phyloP scores from a whole-genome alignment of 2,329 filamentous ascomycete species.

The Trichoderma polysporum region DNA sequence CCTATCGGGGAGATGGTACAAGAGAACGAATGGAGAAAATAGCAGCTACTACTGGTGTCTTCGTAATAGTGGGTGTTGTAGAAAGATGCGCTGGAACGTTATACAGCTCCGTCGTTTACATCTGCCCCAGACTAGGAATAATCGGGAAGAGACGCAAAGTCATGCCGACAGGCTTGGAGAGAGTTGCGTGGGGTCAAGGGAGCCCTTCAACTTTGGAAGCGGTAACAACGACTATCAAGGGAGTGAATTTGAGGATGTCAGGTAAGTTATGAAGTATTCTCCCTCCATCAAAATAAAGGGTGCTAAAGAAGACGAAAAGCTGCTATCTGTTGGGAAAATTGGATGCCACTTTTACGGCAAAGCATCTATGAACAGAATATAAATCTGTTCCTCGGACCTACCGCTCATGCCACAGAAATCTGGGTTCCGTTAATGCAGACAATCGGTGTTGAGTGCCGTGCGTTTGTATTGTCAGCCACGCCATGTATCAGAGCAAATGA shows the following conservation, averaged over 20 bases:
- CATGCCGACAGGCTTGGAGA: background rate
- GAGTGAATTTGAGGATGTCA: background rate
- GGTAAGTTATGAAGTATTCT: background rate
- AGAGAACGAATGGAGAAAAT: background rate
- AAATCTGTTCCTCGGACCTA: background rate
- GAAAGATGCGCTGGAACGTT: background rate
- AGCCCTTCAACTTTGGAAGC: background rate
- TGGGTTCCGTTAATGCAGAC: slow-evolving; percentile 10
- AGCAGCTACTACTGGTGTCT: background rate
- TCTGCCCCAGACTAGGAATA: background rate
- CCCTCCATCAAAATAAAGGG: background rate
- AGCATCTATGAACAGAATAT: background rate
- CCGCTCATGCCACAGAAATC: slow-evolving; percentile 3
- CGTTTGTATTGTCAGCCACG: background rate
- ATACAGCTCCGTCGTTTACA: background rate
- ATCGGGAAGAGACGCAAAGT: slow-evolving; percentile 7
- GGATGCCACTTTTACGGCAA: background rate
- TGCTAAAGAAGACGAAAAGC: background rate
- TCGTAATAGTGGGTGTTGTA: background rate
- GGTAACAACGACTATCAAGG: background rate
- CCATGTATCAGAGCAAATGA: background rate
- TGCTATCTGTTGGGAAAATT: slow-evolving; percentile 8
- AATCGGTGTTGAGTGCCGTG: background rate
- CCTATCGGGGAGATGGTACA: background rate
- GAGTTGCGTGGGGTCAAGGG: background rate